phyloP scores from a whole-genome alignment of 176 grass and related monocot species.

The sorghum (Sorghum bicolor) region DNA sequence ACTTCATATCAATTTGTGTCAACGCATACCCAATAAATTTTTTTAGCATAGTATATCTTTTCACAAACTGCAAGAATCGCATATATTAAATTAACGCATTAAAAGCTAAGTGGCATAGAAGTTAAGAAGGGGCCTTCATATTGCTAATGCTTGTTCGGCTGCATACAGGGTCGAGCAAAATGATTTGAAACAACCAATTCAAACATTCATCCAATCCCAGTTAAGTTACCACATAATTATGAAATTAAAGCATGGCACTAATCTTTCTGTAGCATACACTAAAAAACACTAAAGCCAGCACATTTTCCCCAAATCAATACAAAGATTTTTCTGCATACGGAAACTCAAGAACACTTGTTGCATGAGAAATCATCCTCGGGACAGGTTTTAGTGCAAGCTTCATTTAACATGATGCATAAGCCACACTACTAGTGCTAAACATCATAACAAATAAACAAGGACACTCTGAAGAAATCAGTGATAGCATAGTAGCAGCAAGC shows the following conservation, averaged over 20 bases:
- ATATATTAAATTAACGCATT: background rate
- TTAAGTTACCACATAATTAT: background rate
- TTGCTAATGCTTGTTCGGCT: background rate
- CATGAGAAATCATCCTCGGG: background rate
- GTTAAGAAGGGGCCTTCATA: background rate
- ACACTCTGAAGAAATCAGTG: background rate
- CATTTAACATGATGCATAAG: background rate
- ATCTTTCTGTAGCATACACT: background rate
- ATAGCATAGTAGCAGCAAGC: background rate
- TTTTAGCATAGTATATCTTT: background rate
- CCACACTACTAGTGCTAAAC: background rate
- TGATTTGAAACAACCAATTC: background rate
- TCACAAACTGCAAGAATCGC: background rate
- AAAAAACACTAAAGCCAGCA: background rate
- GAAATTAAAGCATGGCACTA: background rate
- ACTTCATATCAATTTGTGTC: background rate
- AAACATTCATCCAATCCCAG: background rate
- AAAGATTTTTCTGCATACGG: background rate
- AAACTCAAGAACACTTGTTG: background rate
- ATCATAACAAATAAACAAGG: background rate
- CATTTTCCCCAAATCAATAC: background rate
- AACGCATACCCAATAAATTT: background rate
- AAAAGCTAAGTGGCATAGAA: background rate
- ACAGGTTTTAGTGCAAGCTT: background rate
- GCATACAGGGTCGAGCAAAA: background rate